Evolutionary conservation across 768 basidiomycete species (phyloP), one percentile per base, ranked within the genome.

Genomic region (Podaxis mareebaensis): DNA sequence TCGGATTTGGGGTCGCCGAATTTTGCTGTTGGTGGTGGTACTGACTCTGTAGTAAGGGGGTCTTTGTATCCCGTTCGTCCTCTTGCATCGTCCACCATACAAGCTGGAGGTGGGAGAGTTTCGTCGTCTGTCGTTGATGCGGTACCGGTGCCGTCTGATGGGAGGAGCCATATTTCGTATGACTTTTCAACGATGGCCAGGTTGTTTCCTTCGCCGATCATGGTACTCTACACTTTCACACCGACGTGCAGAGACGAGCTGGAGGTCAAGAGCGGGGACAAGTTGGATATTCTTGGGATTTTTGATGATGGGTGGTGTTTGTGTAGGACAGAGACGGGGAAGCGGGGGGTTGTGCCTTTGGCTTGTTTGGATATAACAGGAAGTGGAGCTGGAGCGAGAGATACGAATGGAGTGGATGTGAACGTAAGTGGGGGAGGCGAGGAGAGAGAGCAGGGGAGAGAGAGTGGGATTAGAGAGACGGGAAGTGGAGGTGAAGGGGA

Each of bases 291-390:
- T 36, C 8, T 48, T 24, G 58, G 48, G 33, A 17, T 59, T n/a
- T 59, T 48, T 38, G 58, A 59, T 59, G 58, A 59, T 59, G 58
- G 58, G 6, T 59, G 48, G 58, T 59, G 58, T 49, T 38, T 59
- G 58, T 59, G 58, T 51, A 48, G n/a, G 24, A 49, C 44, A 11
- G 48, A 59, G 12, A 36, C 5, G 5, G 44, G 58, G 13, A 33
- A 6, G 30, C 30, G 36, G n/a, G 58, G 58, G 2, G 58, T 59
- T 15, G 28, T 59, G 30, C 58, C 58, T 17, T 20, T 59, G 33
- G 58, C 58, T 30, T 48, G 46, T 59, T 38, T 59, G 6, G 48
- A 59, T 17, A n/a, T 49, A 8, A 11, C n/a, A 2, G 30, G 49
- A 8, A 17, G 8, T 48, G 33, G 28, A 20, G 28, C 12, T 24